Evolutionary conservation across 169 alveolate genomes (phyloP), one percentile per base, ranked within the genome.

Genomic region (Plasmodium sp.): DNA sequence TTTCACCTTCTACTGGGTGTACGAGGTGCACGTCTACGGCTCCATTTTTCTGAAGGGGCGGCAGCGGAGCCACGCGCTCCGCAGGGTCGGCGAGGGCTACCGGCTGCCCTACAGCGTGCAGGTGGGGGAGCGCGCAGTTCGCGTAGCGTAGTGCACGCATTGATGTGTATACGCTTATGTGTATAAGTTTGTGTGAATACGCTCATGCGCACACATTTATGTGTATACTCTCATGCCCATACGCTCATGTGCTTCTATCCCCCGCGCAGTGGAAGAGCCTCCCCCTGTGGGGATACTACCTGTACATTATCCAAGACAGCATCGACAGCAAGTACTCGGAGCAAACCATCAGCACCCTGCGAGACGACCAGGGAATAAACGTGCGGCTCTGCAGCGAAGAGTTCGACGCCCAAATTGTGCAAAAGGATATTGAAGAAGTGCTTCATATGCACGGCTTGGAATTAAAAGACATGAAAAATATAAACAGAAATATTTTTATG

Each of bases 1-100:
- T 14, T 79, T 90, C 71, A 90, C 94, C 4, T 90, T 81, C 31
- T 81, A 90, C 73, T 90, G 94, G 94, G 83, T 90, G 39, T 90
- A 81, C 73, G 84, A 90, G 14, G 94, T 90, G 33, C 83, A 90
- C 83, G 43, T 71, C 16, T 90, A 90, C n/a, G 94, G 94, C 5
- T 81, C 91, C 36, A 58, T 90, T 80, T 90, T 81, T n/a, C 84
- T 90, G 14, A 90, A 81, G 4, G 43, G 74, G 12, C 81, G 73
- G 31, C 92, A 90, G 14, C 9, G 5, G 3, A 31, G 14, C 6
- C 94, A 90, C 22, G 27, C 36, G 36, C 71, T 90, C 12, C 5
- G 3, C n/a, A 31, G 36, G 18, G 33, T 45, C 12, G 83, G 48
- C 22, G 45, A 48, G 45, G n/a, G 31, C 16, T 90, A 90, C 54